phyloP scores from a whole-genome alignment of 1,284 basidiomycete genomes.

The Pulchroboletus neoregius region DNA sequence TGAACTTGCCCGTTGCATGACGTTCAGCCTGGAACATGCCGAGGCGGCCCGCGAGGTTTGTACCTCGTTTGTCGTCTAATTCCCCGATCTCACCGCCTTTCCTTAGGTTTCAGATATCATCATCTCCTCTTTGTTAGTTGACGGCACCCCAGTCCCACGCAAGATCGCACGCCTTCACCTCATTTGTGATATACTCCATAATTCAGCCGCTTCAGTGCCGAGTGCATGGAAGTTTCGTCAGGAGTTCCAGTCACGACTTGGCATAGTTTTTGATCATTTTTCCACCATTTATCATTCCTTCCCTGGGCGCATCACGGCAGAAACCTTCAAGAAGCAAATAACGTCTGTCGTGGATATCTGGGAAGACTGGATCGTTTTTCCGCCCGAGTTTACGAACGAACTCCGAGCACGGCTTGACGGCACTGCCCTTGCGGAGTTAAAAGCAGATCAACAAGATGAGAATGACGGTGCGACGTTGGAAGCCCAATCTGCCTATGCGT shows the following conservation, averaged over 20 bases:
- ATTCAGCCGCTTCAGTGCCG: constrained; percentile 83
- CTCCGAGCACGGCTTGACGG: constrained; percentile 74
- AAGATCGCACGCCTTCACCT: constrained; percentile 94
- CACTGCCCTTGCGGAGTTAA: constrained; percentile 33
- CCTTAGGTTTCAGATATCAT: constrained; percentile 82
- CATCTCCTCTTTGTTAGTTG: constrained; percentile 77
- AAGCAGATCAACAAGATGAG: constrained; percentile 31
- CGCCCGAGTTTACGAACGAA: constrained; percentile 74
- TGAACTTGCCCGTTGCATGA: constrained; percentile 92
- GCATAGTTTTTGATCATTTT: constrained; percentile 89
- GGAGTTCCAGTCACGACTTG: constrained; percentile 84
- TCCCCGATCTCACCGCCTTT: constrained; percentile 8
- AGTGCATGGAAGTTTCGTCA: constrained; percentile 94
- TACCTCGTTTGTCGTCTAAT: constrained; percentile 1
- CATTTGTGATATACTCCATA: constrained; percentile 97
- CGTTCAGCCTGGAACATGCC: constrained; percentile 92
- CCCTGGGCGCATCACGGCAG: constrained; percentile 88
- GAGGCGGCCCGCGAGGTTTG: constrained; percentile 87
- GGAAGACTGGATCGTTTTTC: constrained; percentile 95
- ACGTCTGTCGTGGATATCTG: constrained; percentile 84
- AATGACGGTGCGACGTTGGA: constrained; percentile 31
- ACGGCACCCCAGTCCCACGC: constrained; percentile 88
- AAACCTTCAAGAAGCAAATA: constrained; percentile 90
- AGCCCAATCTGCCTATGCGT: constrained; percentile 38
- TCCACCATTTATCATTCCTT: constrained; percentile 91